Evolutionary conservation across 805 yeast genomes (phyloP).

Genomic region (Candida ficus): DNA sequence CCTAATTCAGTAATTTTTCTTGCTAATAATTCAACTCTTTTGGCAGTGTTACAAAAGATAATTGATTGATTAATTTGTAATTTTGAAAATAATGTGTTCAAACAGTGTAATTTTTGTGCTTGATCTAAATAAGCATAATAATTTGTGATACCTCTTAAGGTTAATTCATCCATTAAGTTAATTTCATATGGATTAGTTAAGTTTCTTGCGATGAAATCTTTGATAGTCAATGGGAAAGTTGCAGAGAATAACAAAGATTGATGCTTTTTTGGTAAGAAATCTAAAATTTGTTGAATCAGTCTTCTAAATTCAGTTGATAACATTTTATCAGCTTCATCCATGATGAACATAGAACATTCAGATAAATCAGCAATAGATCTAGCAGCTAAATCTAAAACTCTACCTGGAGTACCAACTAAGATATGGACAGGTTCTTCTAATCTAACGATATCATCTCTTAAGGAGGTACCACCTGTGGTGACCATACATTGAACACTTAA

Average conservation of each 20-base stretch:
- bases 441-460: slow-evolving; percentile 92
- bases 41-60: slow-evolving; percentile 95
- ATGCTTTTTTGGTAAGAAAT: slow-evolving; percentile 69
- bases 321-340: slow-evolving; percentile 99
- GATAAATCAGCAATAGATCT: slow-evolving; percentile 83
- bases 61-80: slow-evolving; percentile 94
- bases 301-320: slow-evolving; percentile 83
- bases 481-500: slow-evolving; percentile 93
- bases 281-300: slow-evolving; percentile 80
- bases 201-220: slow-evolving; percentile 87
- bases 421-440: slow-evolving; percentile 90
- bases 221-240: slow-evolving; percentile 92
- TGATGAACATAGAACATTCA: slow-evolving; percentile 80
- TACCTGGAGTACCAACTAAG: slow-evolving; percentile 96
- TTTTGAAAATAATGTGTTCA: slow-evolving; percentile 90
- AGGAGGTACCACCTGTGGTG: slow-evolving; percentile 94
- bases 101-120: slow-evolving; percentile 90
- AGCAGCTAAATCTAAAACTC: slow-evolving; percentile 90
- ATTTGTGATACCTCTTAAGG: slow-evolving; percentile 93
- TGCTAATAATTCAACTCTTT: slow-evolving; percentile 91
- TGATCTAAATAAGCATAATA: slow-evolving; percentile 98
- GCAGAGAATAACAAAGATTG: slow-evolving; percentile 91
- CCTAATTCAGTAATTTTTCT: slow-evolving; percentile 95
- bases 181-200: slow-evolving; percentile 90
- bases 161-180: slow-evolving; percentile 95